A percentile compares a stretch with the other conserved stretches of the same genome.
Evolutionary conservation across 2,329 filamentous ascomycete species (phyloP).

Genomic region (Cladosporium phlei): DNA sequence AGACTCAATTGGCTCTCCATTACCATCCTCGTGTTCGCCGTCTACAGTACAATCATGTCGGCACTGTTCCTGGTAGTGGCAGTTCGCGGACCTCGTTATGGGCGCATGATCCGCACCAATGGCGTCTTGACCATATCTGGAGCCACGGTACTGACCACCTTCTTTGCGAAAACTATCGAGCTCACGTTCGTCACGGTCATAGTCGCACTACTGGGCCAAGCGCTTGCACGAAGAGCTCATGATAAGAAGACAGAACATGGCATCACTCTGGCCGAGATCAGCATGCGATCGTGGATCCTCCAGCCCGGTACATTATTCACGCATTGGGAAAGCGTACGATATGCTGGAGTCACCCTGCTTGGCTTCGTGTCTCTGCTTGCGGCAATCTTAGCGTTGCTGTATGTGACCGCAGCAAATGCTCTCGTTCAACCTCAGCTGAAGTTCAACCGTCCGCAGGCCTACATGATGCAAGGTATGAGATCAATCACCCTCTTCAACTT

Average conservation of each 20-base stretch:
- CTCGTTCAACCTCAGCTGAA: slow-evolving; percentile 69
- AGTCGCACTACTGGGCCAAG: slow-evolving; percentile 69
- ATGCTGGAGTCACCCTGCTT: slow-evolving; percentile 59
- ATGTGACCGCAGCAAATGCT: slow-evolving; percentile 71
- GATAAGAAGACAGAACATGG: slow-evolving; percentile 50
- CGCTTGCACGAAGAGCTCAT: slow-evolving; percentile 65
- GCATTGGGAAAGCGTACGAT: slow-evolving; percentile 60
- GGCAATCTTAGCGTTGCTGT: slow-evolving; percentile 63
- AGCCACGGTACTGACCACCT: slow-evolving; percentile 61
- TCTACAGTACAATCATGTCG: slow-evolving; percentile 61
- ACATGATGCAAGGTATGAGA: slow-evolving; percentile 8
- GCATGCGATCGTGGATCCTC: slow-evolving; percentile 66
- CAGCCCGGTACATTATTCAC: slow-evolving; percentile 62
- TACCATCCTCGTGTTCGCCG: slow-evolving; percentile 41
- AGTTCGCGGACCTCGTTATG: slow-evolving; percentile 57
- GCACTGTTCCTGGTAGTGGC: slow-evolving; percentile 61
- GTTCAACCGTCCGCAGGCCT: slow-evolving; percentile 48
- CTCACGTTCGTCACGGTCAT: slow-evolving; percentile 73
- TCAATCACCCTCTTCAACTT: not conserved
- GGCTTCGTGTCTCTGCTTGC: slow-evolving; percentile 61
- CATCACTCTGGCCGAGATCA: slow-evolving; percentile 70
- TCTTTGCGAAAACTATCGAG: slow-evolving; percentile 73
- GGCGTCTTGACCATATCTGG: slow-evolving; percentile 56
- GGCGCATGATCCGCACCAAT: slow-evolving; percentile 48
- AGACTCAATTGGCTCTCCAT: slow-evolving; percentile 43